These are phyloP conservation scores for Xylaria sp. DNA, from an alignment of 2,329 filamentous ascomycete genomes.

Conservation along the genomic window DNA sequence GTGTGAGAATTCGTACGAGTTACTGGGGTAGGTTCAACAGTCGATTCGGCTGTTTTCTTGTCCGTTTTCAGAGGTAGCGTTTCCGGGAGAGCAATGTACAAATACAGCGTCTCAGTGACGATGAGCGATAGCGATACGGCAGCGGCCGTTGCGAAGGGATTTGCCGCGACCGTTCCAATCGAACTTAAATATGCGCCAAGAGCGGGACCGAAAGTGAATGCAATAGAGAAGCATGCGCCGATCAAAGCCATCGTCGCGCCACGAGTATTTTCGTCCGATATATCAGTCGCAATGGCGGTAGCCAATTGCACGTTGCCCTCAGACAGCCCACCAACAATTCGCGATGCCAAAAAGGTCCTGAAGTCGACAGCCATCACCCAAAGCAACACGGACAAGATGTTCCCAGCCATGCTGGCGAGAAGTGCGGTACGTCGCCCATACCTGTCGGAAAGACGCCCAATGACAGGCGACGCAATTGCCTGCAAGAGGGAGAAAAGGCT, in stretches of 20 bases:
- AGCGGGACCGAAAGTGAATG: conserved; percentile 94
- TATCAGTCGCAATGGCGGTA: conserved; percentile 94
- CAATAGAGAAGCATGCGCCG: conserved; percentile 94
- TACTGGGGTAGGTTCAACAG: conserved; percentile 34
- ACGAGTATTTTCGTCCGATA: conserved; percentile 82
- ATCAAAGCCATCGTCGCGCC: conserved; percentile 96
- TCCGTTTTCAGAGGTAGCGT: conserved; percentile 70
- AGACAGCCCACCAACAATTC: conserved; percentile 88
- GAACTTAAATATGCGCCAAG: conserved; percentile 85
- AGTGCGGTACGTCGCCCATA: conserved; percentile 87
- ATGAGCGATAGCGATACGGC: conserved; percentile 86
- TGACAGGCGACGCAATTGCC: conserved; percentile 88
- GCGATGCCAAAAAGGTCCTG: conserved; percentile 91
- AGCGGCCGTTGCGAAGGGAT: conserved; percentile 92
- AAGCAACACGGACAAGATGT: conserved; percentile 88
- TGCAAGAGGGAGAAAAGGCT: conserved; percentile 92
- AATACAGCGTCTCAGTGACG: conserved; percentile 83
- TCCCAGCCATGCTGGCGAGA: conserved; percentile 89
- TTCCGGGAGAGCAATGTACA: conserved; percentile 85
- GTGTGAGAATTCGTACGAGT: conserved; percentile 80
- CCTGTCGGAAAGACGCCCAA: conserved; percentile 84
- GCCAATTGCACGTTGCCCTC: conserved; percentile 97
- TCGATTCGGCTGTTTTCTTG: conserved; percentile 32
- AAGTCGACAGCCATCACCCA: conserved; percentile 96
- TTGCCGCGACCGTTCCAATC: conserved; percentile 78